These are phyloP conservation scores for Trapa incisa DNA, from an alignment of 345 rosid species.

Conservation along the genomic window DNA sequence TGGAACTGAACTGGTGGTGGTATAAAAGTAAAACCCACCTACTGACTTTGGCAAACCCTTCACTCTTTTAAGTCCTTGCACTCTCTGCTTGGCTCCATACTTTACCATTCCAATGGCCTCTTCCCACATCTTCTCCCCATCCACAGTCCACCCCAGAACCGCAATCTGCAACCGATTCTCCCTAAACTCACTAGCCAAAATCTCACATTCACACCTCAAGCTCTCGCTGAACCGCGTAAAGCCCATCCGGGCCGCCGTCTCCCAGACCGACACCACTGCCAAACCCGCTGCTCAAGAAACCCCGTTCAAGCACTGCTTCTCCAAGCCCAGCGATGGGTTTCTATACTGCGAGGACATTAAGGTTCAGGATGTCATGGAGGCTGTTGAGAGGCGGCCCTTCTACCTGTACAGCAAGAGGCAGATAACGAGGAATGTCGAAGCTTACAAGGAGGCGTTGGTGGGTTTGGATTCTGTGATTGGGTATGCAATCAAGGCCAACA, in stretches of 20 bases:
- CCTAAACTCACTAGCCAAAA: conserved; percentile 28
- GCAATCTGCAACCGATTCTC: conserved; percentile 15
- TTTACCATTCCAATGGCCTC: conserved; percentile 27
- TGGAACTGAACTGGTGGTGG: too few relatives aligned
- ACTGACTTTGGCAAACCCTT: background rate
- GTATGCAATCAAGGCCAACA: conserved; percentile 87
- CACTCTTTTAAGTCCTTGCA: background rate
- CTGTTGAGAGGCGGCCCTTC: conserved; percentile 74
- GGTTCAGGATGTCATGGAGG: conserved; percentile 70
- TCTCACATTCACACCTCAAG: conserved; percentile 18
- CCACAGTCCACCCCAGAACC: conserved; percentile 4
- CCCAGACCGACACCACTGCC: conserved; percentile 28
- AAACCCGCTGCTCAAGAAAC: conserved; percentile 16
- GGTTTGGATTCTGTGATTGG: conserved; percentile 70
- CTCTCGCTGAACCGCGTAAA: conserved; percentile 18
- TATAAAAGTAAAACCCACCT: too few relatives aligned
- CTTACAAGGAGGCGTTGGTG: conserved; percentile 62
- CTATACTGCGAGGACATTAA: conserved; percentile 74
- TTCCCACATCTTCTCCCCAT: conserved; percentile 14
- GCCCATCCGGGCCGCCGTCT: conserved; percentile 41
- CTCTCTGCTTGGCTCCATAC: too few relatives aligned
- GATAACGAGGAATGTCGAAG: conserved; percentile 73
- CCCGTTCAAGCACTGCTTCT: conserved; percentile 62
- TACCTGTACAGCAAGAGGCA: conserved; percentile 83
- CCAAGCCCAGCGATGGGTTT: conserved; percentile 66